Evolutionary conservation across 1,139 yeast genomes (phyloP), one percentile per base, ranked within the genome.

Genomic region (Meyerozyma smithsonii): DNA sequence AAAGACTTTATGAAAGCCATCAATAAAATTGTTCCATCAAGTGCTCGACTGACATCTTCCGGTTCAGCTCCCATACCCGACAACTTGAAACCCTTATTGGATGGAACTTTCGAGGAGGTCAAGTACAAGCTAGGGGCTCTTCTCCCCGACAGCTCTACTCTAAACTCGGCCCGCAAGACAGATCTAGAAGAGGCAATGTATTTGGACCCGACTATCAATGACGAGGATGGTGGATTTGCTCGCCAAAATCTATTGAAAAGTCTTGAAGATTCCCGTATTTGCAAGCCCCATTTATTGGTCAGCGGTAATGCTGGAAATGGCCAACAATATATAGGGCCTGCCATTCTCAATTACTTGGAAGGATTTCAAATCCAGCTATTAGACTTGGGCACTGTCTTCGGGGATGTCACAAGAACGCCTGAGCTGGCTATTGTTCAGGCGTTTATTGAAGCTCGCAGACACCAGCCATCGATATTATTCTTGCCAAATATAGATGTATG

Each of bases 351-450:
- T 52, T 76, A 80, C 50, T 66, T 94, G 44, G 98, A 92, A 62
- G 96, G 96, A 0, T 89, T 83, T 52, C 95, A 89, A 55, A 82
- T 89, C 8, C 97, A 92, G 55, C 77, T 85, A 1, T 67, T 94
- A 36, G 98, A 92, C 58, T 67, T 92, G 45, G 88, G 90, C 1
- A 74, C 83, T 16, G 60, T 92, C 43, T 79, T 83, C 50, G 81
- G 92, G 11, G 97, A 90, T 53, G 73, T 95, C 4, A 77, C 94
- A 0, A 68, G 89, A 46, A 80, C 95, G 0, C 82, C 95, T 1
- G 98, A 92, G 54, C 86, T 89, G 56, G 75, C 86, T 1, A 74
- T 90, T 32, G 86, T 92, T 20, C 96, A 89, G 55, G 74, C 87
- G 18, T 83, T 94, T 55, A 72, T 85, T 23, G 99, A 92, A 61